Conservation (phyloP, 805 yeast species). For the Jamesozyma lodderae region DNA sequence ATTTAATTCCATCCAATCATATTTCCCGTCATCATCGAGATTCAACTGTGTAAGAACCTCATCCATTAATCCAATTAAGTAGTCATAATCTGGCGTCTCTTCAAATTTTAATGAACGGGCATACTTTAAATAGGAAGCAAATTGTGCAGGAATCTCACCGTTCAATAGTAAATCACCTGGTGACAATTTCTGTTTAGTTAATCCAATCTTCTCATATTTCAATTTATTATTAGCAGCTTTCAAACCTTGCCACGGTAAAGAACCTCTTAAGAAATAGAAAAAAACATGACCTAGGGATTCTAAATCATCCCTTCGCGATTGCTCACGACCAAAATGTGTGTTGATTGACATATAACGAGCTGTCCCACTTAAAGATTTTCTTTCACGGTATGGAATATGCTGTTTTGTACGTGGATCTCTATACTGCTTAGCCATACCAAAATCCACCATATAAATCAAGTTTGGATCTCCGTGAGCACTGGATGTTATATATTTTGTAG, state of each 20-base stretch:
- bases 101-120: constrained; percentile 67
- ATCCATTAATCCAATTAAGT: constrained; percentile 52
- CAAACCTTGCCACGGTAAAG: constrained; percentile 97
- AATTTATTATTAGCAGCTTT: constrained; percentile 97
- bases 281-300: constrained; percentile 96
- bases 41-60: constrained; percentile 50
- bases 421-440: constrained; percentile 98
- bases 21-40: constrained; percentile 54
- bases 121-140: constrained; percentile 62
- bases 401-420: constrained; percentile 93
- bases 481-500: constrained; percentile 18
- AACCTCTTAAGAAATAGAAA: constrained; percentile 88
- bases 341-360: constrained; percentile 98
- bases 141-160: constrained; percentile 54
- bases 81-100: constrained; percentile 71
- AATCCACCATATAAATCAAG: constrained; percentile 82
- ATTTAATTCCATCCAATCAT: constrained; percentile 75
- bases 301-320: constrained; percentile 90
- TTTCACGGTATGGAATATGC: constrained; percentile 95
- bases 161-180: constrained; percentile 50
- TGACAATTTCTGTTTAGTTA: constrained; percentile 63
- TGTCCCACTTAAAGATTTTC: constrained; percentile 91
- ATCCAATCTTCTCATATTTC: constrained; percentile 84
- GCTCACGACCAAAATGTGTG: constrained; percentile 96
- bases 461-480: constrained; percentile 47